Conservation (phyloP, 2,329 filamentous ascomycete genomes). For the Triangularia setosa region DNA sequence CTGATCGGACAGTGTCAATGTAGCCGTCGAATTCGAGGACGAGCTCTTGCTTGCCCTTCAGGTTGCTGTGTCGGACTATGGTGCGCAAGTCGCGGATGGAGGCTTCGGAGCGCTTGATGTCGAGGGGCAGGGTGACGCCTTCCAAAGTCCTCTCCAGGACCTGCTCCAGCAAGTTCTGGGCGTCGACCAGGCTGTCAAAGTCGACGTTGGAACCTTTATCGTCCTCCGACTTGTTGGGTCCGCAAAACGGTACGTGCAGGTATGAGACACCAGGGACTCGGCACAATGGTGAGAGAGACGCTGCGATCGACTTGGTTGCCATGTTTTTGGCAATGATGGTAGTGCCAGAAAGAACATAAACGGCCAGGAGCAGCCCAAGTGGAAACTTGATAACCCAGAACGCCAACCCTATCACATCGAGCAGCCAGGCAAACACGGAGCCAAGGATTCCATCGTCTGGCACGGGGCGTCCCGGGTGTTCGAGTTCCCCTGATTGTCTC, state of each 20-base stretch:
- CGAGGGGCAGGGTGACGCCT: conserved; percentile 64
- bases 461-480: conserved; percentile 23
- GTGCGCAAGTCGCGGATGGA: conserved; percentile 71
- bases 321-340: conserved; percentile 48
- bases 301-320: conserved; percentile 55
- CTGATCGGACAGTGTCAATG: conserved; percentile 62
- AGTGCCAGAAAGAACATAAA: conserved; percentile 51
- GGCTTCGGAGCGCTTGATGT: conserved; percentile 74
- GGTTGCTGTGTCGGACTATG: conserved; percentile 65
- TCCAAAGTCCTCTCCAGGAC: conserved; percentile 65
- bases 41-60: conserved; percentile 66
- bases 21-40: conserved; percentile 74
- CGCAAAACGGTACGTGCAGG: conserved; percentile 62
- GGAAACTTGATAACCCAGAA: conserved; percentile 50
- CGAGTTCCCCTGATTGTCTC: neutral
- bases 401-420: conserved; percentile 55
- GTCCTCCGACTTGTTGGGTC: neutral
- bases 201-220: conserved; percentile 44
- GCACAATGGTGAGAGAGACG: conserved; percentile 66
- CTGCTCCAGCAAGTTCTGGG: conserved; percentile 73
- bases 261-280: conserved; percentile 61
- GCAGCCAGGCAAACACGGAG: conserved; percentile 44
- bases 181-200: conserved; percentile 70
- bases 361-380: conserved; percentile 58
- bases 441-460: conserved; percentile 30